phyloP scores from a whole-genome alignment of 257 asterid species.

The Cynanchum wilfordii region DNA sequence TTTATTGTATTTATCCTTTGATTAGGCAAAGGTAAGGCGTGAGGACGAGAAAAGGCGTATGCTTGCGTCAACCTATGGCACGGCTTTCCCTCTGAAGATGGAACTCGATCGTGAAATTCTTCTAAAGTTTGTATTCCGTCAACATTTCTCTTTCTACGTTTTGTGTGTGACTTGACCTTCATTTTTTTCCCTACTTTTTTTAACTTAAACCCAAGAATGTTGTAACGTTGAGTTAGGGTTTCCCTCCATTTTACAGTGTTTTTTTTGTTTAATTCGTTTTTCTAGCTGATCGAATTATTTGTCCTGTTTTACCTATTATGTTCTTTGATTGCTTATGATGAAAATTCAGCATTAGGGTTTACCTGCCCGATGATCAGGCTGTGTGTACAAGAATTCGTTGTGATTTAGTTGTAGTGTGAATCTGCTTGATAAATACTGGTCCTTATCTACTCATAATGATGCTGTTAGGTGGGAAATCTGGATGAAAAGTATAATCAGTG shows the following conservation, averaged over 20 bases:
- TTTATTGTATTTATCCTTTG: slow-evolving; percentile 3
- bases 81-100: slow-evolving; percentile 72
- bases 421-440: too few relatives aligned
- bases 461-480: not conserved
- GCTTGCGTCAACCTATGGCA: slow-evolving; percentile 48
- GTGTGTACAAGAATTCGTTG: not conserved
- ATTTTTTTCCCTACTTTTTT: not conserved
- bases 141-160: not conserved
- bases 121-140: slow-evolving; percentile 38
- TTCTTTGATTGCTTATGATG: not conserved
- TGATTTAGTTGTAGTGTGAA: too few relatives aligned
- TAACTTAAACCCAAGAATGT: not conserved
- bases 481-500: not conserved
- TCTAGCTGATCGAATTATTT: not conserved
- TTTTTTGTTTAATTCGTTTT: not conserved
- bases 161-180: not conserved
- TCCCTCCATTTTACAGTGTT: not conserved
- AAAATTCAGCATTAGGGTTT: not conserved
- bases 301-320: not conserved
- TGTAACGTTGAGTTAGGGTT: not conserved
- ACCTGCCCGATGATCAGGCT: not conserved
- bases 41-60: slow-evolving; percentile 45
- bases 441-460: not conserved
- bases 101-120: slow-evolving; percentile 69
- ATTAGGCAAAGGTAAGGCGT: slow-evolving; percentile 48